Conservation (phyloP, 768 basidiomycete genomes). For the Lentinula aciculospora region DNA sequence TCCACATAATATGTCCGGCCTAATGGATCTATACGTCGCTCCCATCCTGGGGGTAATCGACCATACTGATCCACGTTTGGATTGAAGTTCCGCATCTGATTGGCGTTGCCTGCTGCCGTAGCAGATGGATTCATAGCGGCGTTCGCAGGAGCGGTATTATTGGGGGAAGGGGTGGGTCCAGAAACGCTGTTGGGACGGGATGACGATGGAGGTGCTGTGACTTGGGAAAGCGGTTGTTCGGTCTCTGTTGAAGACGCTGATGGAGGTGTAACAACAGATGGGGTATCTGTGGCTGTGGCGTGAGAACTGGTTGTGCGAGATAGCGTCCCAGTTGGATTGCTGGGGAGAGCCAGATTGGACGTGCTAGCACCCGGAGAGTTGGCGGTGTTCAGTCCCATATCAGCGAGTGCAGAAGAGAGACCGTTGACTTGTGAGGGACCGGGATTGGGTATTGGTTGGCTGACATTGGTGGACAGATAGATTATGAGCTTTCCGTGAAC, state of each 20-base stretch:
- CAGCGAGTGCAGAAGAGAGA: conserved; percentile 51
- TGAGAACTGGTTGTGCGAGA: conserved; percentile 68
- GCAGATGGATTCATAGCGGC: conserved; percentile 18
- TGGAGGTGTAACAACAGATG: conserved; percentile 24
- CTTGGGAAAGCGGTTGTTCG: conserved; percentile 18
- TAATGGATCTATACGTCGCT: conserved; percentile 93
- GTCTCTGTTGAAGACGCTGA: conserved; percentile 18
- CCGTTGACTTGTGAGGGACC: conserved; percentile 69
- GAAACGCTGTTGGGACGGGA: conserved; percentile 24
- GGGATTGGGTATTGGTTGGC: conserved; percentile 78
- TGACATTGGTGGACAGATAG: conserved; percentile 90
- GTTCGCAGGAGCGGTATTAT: conserved; percentile 19
- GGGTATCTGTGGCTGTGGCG: conserved; percentile 43
- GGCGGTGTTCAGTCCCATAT: conserved; percentile 45
- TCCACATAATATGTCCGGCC: conserved; percentile 98
- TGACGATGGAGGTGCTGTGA: conserved; percentile 12
- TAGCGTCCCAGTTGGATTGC: conserved; percentile 34
- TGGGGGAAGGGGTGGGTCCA: conserved; percentile 15
- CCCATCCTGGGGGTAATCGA: conserved; percentile 89
- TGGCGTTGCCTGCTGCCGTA: conserved; percentile 21
- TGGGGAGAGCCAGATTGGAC: conserved; percentile 39
- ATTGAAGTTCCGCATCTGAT: conserved; percentile 81
- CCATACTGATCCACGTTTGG: conserved; percentile 94
- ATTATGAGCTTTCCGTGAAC: conserved; percentile 98
- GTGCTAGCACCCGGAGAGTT: conserved; percentile 58